Evolutionary conservation across 495 filamentous ascomycete species (phyloP), one percentile per base, ranked within the genome.

Genomic region (Zalerion maritima): DNA sequence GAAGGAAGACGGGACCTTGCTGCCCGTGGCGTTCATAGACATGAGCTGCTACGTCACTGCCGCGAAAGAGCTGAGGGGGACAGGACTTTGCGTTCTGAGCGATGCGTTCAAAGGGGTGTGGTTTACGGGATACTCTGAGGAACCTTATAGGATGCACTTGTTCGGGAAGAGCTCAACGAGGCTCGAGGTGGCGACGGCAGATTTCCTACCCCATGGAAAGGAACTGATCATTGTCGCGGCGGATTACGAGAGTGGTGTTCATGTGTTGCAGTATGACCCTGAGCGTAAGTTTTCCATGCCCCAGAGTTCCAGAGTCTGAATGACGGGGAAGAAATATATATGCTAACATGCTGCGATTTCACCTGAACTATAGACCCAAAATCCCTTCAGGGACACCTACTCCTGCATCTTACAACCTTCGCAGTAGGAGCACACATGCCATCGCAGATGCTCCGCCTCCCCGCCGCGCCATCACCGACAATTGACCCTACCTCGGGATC

Each of bases 21-120:
- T 96, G 2, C 89, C 89, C 0, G 87, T 96, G 14, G 89, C 89
- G 1, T 99, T 99, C 43, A 81, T 99, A 73, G 89, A 99, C 43
- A 85, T 93, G 75, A 86, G 81, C 58, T 84, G 80, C 54, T 86
- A 87, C 50, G 79, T 92, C 18, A 81, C 70, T 2, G 67, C 76
- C 3, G 73, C 78, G 26, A 91, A 85, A 46, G 80, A 81, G 38
- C 62, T 96, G 21, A 68, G 68, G 14, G 74, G 78, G 1, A 91
- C 84, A 0, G 86, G 87, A 3, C 62, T 96, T 46, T 81, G 73
- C 40, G 53, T 92, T 3, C 64, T 94, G 48, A 79, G 77, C 0
- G 89, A 99, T 57, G 86, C 80, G 4, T 65, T 86, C 41, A 94
- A 93, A 52, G 87, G 87, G 0, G 59, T 94, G 7, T 94, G 86